Conservation (phyloP, 2,329 filamentous ascomycete species). For the Colletotrichum sp. region DNA sequence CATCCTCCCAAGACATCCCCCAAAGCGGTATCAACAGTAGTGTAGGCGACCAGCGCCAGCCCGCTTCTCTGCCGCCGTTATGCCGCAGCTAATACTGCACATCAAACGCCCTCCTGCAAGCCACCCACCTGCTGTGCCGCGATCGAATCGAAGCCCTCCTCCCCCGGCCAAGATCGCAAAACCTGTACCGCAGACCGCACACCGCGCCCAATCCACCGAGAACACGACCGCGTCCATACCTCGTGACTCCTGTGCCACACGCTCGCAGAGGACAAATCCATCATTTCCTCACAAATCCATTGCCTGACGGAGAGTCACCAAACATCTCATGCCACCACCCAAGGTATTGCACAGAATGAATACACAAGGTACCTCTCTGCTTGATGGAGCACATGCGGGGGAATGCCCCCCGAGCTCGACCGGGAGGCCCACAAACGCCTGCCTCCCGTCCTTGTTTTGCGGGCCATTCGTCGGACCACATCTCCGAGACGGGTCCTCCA, state of each 20-base stretch:
- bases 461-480: constrained; percentile 9
- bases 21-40: background rate
- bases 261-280: background rate
- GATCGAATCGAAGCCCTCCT: background rate
- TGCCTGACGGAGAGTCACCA: background rate
- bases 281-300: background rate
- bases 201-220: background rate
- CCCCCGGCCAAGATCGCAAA: background rate
- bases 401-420: constrained; percentile 4
- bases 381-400: background rate
- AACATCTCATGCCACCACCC: background rate
- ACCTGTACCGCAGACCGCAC: background rate
- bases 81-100: constrained; percentile 4
- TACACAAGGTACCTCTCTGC: background rate
- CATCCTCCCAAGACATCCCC: background rate
- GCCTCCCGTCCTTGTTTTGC: constrained; percentile 12
- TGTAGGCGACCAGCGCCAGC: background rate
- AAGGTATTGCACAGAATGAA: background rate
- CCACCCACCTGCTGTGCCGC: background rate
- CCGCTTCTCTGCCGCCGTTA: background rate
- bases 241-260: background rate
- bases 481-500: constrained; percentile 1
- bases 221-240: background rate
- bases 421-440: background rate
- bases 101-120: background rate